Percentiles rank a stretch among this genome's conserved stretches.
These are phyloP conservation scores for Calendula officinalis DNA, from an alignment of 129 eudicot species.

Conservation along the genomic window DNA sequence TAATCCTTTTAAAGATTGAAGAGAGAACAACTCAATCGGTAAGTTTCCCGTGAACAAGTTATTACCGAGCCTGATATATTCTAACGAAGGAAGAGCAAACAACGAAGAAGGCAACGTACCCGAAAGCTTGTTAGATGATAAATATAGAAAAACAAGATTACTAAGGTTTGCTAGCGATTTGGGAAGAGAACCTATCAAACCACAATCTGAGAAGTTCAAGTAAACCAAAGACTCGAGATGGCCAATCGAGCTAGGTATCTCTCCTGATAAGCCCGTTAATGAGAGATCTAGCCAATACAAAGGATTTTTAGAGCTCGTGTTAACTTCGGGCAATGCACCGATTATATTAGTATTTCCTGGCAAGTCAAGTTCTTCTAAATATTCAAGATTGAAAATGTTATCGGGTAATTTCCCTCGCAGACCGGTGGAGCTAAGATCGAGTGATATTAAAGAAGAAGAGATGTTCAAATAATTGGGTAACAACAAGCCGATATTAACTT, in stretches of 20 bases:
- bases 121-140: slow-evolving; percentile 1
- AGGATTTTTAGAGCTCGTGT: neutral
- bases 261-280: no score
- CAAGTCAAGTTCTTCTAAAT: neutral
- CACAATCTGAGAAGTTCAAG: neutral
- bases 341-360: neutral
- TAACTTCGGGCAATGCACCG: neutral
- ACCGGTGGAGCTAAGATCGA: neutral
- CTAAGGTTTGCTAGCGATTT: neutral
- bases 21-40: neutral
- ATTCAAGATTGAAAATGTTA: slow-evolving; percentile 1
- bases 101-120: slow-evolving; percentile 3
- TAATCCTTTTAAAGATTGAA: neutral
- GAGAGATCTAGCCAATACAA: no score
- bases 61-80: neutral
- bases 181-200: neutral
- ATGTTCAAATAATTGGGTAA: neutral
- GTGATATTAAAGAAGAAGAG: neutral
- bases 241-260: neutral
- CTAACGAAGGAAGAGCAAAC: neutral
- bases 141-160: neutral
- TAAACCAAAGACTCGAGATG: neutral
- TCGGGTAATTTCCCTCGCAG: neutral
- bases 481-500: neutral
- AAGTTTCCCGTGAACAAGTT: neutral